These are phyloP conservation scores for Vaccinium macrocarpon DNA, from an alignment of 148 eudicot genomes.

Conservation along the genomic window DNA sequence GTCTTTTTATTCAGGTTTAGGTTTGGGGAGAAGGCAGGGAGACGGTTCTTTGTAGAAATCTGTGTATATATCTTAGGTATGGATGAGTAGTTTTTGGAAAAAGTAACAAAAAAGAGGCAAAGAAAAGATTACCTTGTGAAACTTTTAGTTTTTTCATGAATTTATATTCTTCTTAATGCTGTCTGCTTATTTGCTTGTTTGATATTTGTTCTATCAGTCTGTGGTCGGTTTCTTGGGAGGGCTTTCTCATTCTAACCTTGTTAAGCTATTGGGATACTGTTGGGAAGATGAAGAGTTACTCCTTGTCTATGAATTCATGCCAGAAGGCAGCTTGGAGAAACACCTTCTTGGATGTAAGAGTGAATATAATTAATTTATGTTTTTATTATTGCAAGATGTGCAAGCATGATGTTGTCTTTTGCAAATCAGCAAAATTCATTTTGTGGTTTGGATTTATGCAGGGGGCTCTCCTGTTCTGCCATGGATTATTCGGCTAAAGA, in stretches of 20 bases:
- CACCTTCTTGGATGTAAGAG: constrained; percentile 82
- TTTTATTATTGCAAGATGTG: background rate
- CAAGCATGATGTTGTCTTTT: no score
- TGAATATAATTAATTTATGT: background rate
- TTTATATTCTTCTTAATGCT: background rate
- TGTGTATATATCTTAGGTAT: background rate
- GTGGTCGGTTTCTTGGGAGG: constrained; percentile 79
- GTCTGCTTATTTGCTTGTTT: constrained; percentile 6
- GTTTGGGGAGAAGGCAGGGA: background rate
- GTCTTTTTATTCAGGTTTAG: background rate
- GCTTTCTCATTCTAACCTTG: constrained; percentile 43
- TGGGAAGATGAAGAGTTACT: no score
- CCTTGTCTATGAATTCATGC: no score
- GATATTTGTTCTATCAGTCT: constrained; percentile 41
- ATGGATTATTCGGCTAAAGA: constrained; percentile 74
- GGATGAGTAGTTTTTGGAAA: background rate
- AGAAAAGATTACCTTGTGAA: background rate
- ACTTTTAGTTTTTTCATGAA: background rate
- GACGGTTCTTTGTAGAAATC: background rate
- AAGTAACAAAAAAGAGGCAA: background rate
- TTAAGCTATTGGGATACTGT: no score
- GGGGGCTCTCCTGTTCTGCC: constrained; percentile 80
- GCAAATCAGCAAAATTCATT: no score
- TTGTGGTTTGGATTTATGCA: constrained; percentile 17
- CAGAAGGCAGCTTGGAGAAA: constrained; percentile 53